Evolutionary conservation across 2,329 filamentous ascomycete species (phyloP), one percentile per base, ranked within the genome.

Genomic region (Leptographium wingfieldii): DNA sequence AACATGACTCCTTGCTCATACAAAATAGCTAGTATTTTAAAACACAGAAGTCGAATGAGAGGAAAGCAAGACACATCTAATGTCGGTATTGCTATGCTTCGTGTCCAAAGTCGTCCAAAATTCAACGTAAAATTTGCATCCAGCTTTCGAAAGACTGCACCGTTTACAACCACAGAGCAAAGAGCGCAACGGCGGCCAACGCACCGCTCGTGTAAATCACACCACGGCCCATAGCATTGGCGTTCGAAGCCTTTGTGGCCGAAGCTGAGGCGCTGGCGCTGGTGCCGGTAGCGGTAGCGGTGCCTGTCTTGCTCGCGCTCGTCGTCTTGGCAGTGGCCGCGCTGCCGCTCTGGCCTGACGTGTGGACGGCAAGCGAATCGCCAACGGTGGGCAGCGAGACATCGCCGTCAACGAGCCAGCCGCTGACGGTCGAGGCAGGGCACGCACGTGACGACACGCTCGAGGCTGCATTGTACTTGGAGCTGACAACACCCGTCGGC

Each of bases 361-460:
- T 29, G 43, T 22, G 66, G 54, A 63, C 53, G 43, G 25, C 31
- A 6, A 38, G 7, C 10, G 31, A 55, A 66, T 84, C 77, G 16
- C 85, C 88, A 9, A 94, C 66, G 2, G 81, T 84, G 0, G 91
- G 90, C 29, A 95, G 77, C 14, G 80, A 71, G 3, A 86, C 83
- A 64, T 84, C 82, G 19, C 87, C 85, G 66, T 89, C 74, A 3
- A 95, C 82, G 25, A 83, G 76, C 90, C 90, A 96, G 38, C 82
- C 81, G 31, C 79, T 82, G 1, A 77, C 68, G 0, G 88, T 92
- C 33, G 82, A 85, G 1, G 78, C 74, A 9, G 90, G 90, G 71
- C 90, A 95, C 2, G 79, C 73, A 3, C 86, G 82, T 1, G 86
- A 81, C 1, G 82, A 83, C 16, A 85, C 76, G 11, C 77, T 74